A percentile compares a stretch with the other conserved stretches of the same genome.
phyloP scores from a whole-genome alignment of 345 rosid species.

The Brassica cretica region DNA sequence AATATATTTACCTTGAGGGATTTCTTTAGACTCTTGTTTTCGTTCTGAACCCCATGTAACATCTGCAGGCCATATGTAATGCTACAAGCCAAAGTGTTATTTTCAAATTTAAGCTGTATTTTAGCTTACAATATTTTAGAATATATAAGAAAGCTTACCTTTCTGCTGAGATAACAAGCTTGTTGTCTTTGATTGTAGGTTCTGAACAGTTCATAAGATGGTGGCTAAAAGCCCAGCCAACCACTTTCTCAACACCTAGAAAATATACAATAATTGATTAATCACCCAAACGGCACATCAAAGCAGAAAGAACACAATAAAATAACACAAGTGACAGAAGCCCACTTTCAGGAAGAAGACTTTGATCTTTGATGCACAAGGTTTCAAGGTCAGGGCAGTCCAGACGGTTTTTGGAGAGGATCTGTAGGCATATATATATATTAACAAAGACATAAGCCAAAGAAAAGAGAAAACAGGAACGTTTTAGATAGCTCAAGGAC shows the following conservation, averaged over 20 bases:
- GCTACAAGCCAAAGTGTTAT: slow-evolving; percentile 46
- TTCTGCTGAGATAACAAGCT: slow-evolving; percentile 68
- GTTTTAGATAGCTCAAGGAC: background rate
- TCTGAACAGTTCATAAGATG: slow-evolving; percentile 75
- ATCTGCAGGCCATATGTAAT: slow-evolving; percentile 66
- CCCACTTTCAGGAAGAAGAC: slow-evolving; percentile 75
- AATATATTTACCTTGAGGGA: slow-evolving; percentile 62
- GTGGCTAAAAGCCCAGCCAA: slow-evolving; percentile 89
- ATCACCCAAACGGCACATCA: background rate
- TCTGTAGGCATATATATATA: slow-evolving; percentile 45
- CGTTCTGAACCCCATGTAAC: slow-evolving; percentile 66
- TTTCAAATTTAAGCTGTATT: slow-evolving; percentile 12
- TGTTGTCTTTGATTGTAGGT: slow-evolving; percentile 56
- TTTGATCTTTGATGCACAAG: slow-evolving; percentile 77
- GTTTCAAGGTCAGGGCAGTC: slow-evolving; percentile 80
- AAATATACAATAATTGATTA: slow-evolving; percentile 13
- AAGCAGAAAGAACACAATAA: background rate
- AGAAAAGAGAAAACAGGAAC: background rate
- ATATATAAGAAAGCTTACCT: slow-evolving; percentile 51
- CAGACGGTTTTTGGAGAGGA: slow-evolving; percentile 64
- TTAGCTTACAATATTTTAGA: slow-evolving; percentile 14
- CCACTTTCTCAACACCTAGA: slow-evolving; percentile 88
- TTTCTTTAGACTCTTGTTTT: slow-evolving; percentile 74
- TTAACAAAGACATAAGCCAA: slow-evolving; percentile 22
- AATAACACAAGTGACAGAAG: background rate